These are phyloP conservation scores for Pythium volutum DNA, from an alignment of 352 stramenopile genomes.

Conservation along the genomic window DNA sequence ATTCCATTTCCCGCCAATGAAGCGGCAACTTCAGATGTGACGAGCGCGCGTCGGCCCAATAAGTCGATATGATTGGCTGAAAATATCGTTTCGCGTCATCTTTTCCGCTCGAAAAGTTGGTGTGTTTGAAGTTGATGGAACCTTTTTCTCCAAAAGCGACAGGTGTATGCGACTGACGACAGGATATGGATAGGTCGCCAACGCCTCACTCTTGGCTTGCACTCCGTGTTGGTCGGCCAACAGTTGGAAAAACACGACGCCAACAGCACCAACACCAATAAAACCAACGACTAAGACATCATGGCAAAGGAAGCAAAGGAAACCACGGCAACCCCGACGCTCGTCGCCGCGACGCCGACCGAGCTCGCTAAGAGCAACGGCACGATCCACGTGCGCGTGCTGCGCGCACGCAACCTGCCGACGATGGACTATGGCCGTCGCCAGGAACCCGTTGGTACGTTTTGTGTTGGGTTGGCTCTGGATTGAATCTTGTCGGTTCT, in stretches of 20 bases:
- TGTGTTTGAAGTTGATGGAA: conserved; percentile 25
- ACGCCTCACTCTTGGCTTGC: neutral
- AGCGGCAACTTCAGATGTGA: conserved; percentile 21
- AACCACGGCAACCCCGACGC: conserved; percentile 13
- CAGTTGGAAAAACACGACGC: conserved; percentile 13
- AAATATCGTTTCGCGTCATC: conserved; percentile 14
- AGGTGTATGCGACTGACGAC: conserved; percentile 16
- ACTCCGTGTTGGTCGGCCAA: neutral
- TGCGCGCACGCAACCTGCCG: conserved; percentile 55
- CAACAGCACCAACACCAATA: conserved; percentile 1
- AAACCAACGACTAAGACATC: neutral
- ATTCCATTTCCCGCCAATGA: conserved; percentile 16
- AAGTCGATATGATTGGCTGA: conserved; percentile 15
- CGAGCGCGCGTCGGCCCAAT: conserved; percentile 18
- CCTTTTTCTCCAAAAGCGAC: conserved; percentile 17
- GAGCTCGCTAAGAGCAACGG: conserved; percentile 36
- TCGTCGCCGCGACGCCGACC: conserved; percentile 6
- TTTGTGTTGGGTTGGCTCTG: neutral
- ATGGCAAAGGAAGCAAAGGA: conserved; percentile 9
- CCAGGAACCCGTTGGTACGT: conserved; percentile 67
- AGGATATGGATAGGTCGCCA: neutral
- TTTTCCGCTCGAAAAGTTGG: neutral
- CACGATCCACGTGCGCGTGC: conserved; percentile 75
- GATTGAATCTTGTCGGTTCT: conserved; percentile 12
- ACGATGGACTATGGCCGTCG: conserved; percentile 81